phyloP scores from a whole-genome alignment of 2,329 filamentous ascomycete species.

The Coniella vitis region DNA sequence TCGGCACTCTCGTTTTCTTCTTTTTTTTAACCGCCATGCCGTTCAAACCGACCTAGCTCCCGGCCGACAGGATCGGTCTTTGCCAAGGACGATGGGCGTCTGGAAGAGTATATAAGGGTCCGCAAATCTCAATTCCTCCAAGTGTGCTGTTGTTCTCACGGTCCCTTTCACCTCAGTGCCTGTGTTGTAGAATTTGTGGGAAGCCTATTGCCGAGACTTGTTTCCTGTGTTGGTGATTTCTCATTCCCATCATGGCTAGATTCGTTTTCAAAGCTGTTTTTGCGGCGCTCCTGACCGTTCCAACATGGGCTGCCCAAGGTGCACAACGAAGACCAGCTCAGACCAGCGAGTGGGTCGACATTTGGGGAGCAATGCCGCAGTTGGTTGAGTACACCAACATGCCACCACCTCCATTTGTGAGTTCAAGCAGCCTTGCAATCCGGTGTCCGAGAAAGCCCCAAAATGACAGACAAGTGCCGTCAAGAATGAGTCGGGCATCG shows the following conservation, averaged over 20 bases:
- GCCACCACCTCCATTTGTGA: slow-evolving; percentile 48
- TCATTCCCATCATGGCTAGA: slow-evolving; percentile 2
- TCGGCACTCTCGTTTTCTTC: background rate
- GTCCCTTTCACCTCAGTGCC: background rate
- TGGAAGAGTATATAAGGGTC: too few relatives aligned
- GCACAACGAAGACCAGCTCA: slow-evolving; percentile 5
- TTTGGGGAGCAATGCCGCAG: slow-evolving; percentile 58
- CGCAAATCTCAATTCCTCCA: too few relatives aligned
- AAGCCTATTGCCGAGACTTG: background rate
- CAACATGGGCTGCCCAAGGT: slow-evolving; percentile 5
- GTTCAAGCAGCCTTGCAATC: slow-evolving; percentile 17
- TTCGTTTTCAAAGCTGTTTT: slow-evolving; percentile 4
- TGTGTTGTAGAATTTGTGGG: background rate
- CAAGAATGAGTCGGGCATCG: slow-evolving; percentile 43
- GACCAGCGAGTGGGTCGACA: slow-evolving; percentile 50
- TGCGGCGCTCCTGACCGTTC: slow-evolving; percentile 9
- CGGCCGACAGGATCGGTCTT: too few relatives aligned
- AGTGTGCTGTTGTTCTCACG: background rate
- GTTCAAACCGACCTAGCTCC: background rate
- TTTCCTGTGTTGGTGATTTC: slow-evolving; percentile 2
- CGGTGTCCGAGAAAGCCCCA: background rate
- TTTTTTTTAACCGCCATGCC: slow-evolving; percentile 1
- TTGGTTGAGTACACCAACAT: slow-evolving; percentile 53
- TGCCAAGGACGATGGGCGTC: too few relatives aligned
- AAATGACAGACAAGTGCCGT: slow-evolving; percentile 10